Conservation (phyloP, 1,284 basidiomycete species). For the Anthracocystis panici-leucophaei region DNA sequence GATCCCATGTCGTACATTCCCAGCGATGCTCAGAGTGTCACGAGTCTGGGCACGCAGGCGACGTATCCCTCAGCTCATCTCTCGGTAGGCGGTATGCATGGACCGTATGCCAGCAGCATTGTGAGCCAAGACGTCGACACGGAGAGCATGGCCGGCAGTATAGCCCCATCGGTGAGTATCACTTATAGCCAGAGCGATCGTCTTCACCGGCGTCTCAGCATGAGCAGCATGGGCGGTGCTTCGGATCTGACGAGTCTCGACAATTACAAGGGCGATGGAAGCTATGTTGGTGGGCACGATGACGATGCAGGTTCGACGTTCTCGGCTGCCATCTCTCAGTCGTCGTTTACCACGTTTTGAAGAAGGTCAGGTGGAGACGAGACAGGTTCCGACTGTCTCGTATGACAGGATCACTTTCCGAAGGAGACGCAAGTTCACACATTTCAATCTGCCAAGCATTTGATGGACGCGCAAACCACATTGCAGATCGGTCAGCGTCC, state of each 20-base stretch:
- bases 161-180: conserved; percentile 45
- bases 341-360: conserved; percentile 64
- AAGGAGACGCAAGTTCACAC: background rate
- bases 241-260: conserved; percentile 57
- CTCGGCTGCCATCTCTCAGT: conserved; percentile 62
- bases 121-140: conserved; percentile 60
- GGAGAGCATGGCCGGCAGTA: conserved; percentile 44
- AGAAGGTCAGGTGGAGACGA: background rate
- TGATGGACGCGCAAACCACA: too few species aligned
- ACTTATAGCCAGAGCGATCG: conserved; percentile 64
- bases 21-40: conserved; percentile 75
- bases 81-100: conserved; percentile 35
- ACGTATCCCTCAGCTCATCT: conserved; percentile 57
- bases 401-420: background rate
- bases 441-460: too few species aligned
- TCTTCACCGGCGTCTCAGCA: conserved; percentile 52
- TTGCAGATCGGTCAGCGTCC: too few species aligned
- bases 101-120: conserved; percentile 58
- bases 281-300: conserved; percentile 47
- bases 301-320: conserved; percentile 58
- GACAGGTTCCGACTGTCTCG: background rate
- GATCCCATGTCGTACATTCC: conserved; percentile 94
- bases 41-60: conserved; percentile 60
- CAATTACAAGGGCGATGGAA: conserved; percentile 59
- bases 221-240: conserved; percentile 48